Base-by-base conservation (phyloP, 352 stramenopile genomes). In the Pythium guiyangense region DNA sequence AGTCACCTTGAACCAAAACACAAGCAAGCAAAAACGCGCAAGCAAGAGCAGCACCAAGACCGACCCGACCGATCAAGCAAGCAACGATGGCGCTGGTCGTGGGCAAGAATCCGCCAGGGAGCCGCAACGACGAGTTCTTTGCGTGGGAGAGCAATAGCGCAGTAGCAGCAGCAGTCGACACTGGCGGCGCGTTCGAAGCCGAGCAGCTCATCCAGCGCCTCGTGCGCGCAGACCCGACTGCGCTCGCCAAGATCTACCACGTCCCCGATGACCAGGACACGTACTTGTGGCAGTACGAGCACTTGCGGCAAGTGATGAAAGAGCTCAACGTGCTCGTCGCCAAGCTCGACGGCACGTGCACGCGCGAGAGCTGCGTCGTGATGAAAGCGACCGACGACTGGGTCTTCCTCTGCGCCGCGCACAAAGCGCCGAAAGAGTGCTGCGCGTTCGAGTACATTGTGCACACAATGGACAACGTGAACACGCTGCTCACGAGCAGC, bases 361-460 rank as follows among this genome's bases (percentile, higher is more conserved):
- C 83, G 60, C 74, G 78, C 25, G 77, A 86, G 63, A 75, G 64
- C 35, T 92, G 83, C 49, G 63, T 70, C 17, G 77, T 90, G 27
- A 92, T 92, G 83, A 92, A 92, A 55, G 83, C 83, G 45, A 92
- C 83, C 45, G 83, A 92, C 69, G 83, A 92, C 63, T 92, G 83
- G 83, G 83, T 92, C 25, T 92, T 92, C 55, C 64, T 92, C 10
- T 92, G 83, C 54, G 83, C 83, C n/a, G 83, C 83, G 22, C 83
- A 92, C 62, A 92, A 92, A 61, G 64, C 77, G 29, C 83, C 83
- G 8, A 85, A 85, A 47, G 83, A 92, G 60, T 92, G 83, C 64
- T 92, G 83, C 53, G 83, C 83, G 44, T 92, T 92, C 62, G 83
- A 92, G 65, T 92, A 92, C 71, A 90, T 90, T 31, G 59, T 90